Evolutionary conservation across 2,329 filamentous ascomycete species (phyloP).

Genomic region (Sarocladiaceae sp.): DNA sequence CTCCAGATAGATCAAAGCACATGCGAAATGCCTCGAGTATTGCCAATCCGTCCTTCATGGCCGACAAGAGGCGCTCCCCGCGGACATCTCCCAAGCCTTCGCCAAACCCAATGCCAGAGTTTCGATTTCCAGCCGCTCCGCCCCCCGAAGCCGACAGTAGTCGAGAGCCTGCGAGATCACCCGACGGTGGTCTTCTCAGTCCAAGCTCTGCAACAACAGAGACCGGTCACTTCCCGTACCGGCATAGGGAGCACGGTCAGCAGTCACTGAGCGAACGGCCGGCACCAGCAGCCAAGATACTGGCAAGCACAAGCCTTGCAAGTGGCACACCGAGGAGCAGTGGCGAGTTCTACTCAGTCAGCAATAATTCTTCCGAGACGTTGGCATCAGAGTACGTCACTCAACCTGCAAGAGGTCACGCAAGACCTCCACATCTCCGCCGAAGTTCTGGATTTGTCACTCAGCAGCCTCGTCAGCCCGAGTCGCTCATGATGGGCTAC

Average conservation of each 20-base stretch:
- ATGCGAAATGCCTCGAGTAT: constrained; percentile 26
- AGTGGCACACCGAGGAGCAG: constrained; percentile 82
- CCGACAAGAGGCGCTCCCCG: constrained; percentile 18
- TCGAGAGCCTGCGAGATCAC: constrained; percentile 20
- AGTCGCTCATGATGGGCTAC: constrained; percentile 96
- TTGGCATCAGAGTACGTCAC: constrained; percentile 80
- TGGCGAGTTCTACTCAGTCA: constrained; percentile 89
- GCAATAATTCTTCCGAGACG: constrained; percentile 93
- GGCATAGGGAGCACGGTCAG: constrained; percentile 2
- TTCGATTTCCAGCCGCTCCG: constrained; percentile 47
- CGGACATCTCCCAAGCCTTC: constrained; percentile 34
- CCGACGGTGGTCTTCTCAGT: constrained; percentile 34
- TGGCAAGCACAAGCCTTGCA: constrained; percentile 68
- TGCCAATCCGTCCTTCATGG: constrained; percentile 36
- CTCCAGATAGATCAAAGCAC: constrained; percentile 40
- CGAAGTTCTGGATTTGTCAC: constrained; percentile 38
- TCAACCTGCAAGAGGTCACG: constrained; percentile 32
- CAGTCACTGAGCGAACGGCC: constrained; percentile 44
- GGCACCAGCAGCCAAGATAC: constrained; percentile 58
- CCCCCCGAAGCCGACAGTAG: constrained; percentile 31
- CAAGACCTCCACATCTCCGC: constrained; percentile 38
- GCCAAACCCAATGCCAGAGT: constrained; percentile 44
- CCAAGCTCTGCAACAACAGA: constrained; percentile 30
- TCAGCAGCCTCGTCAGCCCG: constrained; percentile 48
- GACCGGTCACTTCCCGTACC: constrained; percentile 4